These are phyloP conservation scores for Hymenoscyphus scutula DNA, from an alignment of 2,329 filamentous ascomycete species.

Conservation along the genomic window DNA sequence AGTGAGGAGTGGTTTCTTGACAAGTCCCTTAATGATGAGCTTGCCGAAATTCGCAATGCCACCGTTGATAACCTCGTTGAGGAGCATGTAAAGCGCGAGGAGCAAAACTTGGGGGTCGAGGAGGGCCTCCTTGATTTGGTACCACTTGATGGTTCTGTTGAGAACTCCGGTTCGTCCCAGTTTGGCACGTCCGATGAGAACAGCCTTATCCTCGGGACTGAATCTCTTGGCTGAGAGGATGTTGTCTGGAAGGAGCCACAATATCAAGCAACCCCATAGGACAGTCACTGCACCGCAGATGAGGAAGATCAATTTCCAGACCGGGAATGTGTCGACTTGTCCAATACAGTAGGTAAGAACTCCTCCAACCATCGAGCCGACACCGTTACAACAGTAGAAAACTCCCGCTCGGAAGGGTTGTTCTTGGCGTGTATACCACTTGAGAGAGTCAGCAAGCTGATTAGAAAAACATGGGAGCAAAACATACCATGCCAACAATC, in stretches of 20 bases:
- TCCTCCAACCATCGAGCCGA: slow-evolving; percentile 58
- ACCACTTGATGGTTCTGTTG: slow-evolving; percentile 46
- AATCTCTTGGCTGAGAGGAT: slow-evolving; percentile 44
- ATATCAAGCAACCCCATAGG: slow-evolving; percentile 41
- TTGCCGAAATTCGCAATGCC: slow-evolving; percentile 55
- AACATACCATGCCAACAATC: no score
- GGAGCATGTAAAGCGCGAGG: slow-evolving; percentile 44
- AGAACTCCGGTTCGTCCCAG: slow-evolving; percentile 44
- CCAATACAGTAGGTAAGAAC: slow-evolving; percentile 52
- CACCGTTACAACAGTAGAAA: no score
- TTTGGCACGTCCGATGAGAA: slow-evolving; percentile 42
- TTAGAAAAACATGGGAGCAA: no score
- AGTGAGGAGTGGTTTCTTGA: slow-evolving; percentile 43
- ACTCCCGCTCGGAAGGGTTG: no score
- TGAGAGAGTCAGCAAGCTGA: no score
- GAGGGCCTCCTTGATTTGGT: slow-evolving; percentile 48
- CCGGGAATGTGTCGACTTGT: slow-evolving; percentile 30
- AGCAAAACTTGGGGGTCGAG: slow-evolving; percentile 46
- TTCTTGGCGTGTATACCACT: no score
- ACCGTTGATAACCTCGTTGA: slow-evolving; percentile 54
- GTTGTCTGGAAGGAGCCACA: slow-evolving; percentile 44
- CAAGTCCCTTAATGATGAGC: slow-evolving; percentile 52
- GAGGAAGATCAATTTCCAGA: slow-evolving; percentile 45
- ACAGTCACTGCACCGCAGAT: slow-evolving; percentile 46
- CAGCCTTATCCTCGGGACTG: slow-evolving; percentile 43